Evolutionary conservation across 208 protist species (phyloP), one percentile per base, ranked within the genome.

Genomic region (Naegleria lovaniensis): DNA sequence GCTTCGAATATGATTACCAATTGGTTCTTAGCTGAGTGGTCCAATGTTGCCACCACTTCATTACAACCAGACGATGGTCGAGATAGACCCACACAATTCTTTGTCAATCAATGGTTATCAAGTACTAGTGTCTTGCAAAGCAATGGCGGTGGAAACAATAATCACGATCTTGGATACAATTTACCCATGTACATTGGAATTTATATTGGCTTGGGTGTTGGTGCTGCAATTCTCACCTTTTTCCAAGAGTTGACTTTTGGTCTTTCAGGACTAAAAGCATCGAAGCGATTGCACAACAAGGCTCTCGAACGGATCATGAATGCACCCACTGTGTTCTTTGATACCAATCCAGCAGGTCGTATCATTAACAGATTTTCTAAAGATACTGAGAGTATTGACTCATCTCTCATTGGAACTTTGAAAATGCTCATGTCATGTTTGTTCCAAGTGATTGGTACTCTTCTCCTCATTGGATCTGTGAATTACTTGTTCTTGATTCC

Each of bases 291-390:
- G 38, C 96, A 97, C 91, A 83, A 93, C 19, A 55, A 91, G 25
- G 33, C 92, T 22, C 85, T 94, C 22, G 33, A 36, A 16, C 55
- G 22, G 1, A 79, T 93, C 29, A 43, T 93, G n/a, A 11, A 22
- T 11, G 51, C 92, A 36, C 88, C 92, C 2, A 90, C 91, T 15
- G 3, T 6, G 38, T 95, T 95, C 91, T 95, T 95, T 90, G 89
- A 95, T 58, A 94, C 87, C 0, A 95, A 75, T 33, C 93, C 93
- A n/a, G 39, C 85, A 33, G 93, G 94, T 33, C 25, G 94, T 51
- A 90, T 97, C 55, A 90, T 98, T 36, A 97, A 97, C 90, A 93
- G 96, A 36, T 95, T 98, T 52, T 94, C 93, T 22, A 94, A 93
- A 84, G 96, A 98, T 90, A 90, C 95, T 33, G 94, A 95, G 92